Percentiles rank a stretch among this genome's conserved stretches.
Evolutionary conservation across 2,329 filamentous ascomycete genomes (phyloP).

Genomic region (Clarireedia monteithiana): DNA sequence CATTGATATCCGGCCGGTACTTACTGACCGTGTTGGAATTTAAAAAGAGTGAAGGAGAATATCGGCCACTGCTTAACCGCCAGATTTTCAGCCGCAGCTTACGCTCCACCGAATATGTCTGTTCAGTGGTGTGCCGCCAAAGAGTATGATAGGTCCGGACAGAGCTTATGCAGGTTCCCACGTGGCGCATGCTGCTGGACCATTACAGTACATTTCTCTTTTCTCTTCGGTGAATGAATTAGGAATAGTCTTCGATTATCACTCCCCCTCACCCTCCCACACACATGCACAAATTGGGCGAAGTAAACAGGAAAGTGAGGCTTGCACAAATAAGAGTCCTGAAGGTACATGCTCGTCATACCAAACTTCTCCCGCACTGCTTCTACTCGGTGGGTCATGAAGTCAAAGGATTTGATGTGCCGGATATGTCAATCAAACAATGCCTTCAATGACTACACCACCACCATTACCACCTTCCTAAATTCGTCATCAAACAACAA

Average conservation of each 20-base stretch:
- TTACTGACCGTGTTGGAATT: neutral
- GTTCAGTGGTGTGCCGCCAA: neutral
- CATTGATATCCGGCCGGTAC: neutral
- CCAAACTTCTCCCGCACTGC: neutral
- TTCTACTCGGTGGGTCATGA: neutral
- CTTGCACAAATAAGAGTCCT: slow-evolving; percentile 7
- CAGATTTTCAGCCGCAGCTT: neutral
- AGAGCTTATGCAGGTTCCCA: neutral
- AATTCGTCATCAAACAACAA: neutral
- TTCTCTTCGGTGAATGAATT: neutral
- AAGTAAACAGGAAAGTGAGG: slow-evolving; percentile 6
- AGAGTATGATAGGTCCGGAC: neutral
- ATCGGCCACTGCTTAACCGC: neutral
- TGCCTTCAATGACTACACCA: neutral
- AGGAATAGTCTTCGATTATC: neutral
- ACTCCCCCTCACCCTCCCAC: too few relatives aligned
- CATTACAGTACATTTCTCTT: neutral
- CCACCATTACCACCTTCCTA: neutral
- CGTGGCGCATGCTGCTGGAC: neutral
- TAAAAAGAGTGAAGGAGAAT: neutral
- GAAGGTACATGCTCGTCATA: neutral
- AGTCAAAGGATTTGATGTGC: neutral
- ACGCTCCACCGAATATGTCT: neutral
- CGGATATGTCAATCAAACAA: neutral
- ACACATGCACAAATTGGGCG: neutral